A percentile compares a stretch with the other conserved stretches of the same genome.
phyloP scores from a whole-genome alignment of 169 alveolate genomes.

The Plasmodium yoelii region DNA sequence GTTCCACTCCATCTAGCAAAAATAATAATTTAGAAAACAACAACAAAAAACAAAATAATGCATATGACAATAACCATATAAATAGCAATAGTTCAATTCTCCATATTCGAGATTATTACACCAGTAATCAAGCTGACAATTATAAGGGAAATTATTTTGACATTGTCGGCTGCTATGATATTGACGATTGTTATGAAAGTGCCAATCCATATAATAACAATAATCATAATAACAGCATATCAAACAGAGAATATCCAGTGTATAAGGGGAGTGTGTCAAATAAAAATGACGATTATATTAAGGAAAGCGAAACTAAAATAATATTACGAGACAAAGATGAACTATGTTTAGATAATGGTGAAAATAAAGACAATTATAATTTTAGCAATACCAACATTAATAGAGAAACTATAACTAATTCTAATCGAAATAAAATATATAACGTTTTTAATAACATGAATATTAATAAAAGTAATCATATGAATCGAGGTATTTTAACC shows the following conservation, averaged over 20 bases:
- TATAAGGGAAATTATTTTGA: neutral
- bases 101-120: neutral
- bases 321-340: constrained; percentile 9
- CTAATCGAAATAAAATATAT: constrained; percentile 35
- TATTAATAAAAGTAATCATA: constrained; percentile 26
- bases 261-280: neutral
- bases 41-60: constrained; percentile 3
- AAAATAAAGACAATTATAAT: constrained; percentile 4
- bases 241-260: neutral
- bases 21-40: constrained; percentile 9
- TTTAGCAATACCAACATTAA: neutral
- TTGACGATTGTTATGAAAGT: neutral
- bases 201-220: neutral
- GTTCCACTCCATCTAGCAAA: constrained; percentile 3
- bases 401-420: constrained; percentile 9
- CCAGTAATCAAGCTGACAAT: neutral
- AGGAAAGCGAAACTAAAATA: constrained; percentile 7
- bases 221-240: neutral
- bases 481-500: constrained; percentile 47
- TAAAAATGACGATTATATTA: neutral
- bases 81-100: neutral
- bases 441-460: constrained; percentile 33
- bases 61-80: constrained; percentile 10
- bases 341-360: constrained; percentile 35
- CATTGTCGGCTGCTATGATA: neutral